These are phyloP conservation scores for Rachicladosporium sp. DNA, from an alignment of 2,329 filamentous ascomycete genomes.

Conservation along the genomic window DNA sequence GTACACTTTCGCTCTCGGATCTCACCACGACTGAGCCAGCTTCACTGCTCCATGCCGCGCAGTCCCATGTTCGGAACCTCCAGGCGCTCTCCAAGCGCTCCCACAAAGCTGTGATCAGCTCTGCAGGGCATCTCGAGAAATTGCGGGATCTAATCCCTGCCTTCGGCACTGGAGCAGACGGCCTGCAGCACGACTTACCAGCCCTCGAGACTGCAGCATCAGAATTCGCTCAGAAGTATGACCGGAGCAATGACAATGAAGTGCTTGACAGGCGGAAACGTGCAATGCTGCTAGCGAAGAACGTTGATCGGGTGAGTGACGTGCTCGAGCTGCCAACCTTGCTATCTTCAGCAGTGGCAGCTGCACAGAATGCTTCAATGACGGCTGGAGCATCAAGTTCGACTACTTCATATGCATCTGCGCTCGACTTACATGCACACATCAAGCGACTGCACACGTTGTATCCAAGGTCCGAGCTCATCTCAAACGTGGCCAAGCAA, in stretches of 20 bases:
- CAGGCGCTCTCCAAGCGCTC: conserved; percentile 84
- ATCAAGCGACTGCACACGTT: conserved; percentile 74
- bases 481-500: conserved; percentile 60
- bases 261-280: conserved; percentile 63
- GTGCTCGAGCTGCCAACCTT: conserved; percentile 81
- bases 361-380: conserved; percentile 34
- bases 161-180: conserved; percentile 52
- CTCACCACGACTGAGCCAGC: conserved; percentile 66
- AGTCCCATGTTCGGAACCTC: conserved; percentile 68
- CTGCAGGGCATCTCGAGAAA: conserved; percentile 63
- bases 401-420: conserved; percentile 62
- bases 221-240: conserved; percentile 71
- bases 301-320: conserved; percentile 80
- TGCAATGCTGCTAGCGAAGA: conserved; percentile 69
- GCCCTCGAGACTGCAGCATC: conserved; percentile 67
- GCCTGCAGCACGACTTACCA: conserved; percentile 62
- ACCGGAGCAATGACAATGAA: conserved; percentile 50
- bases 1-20: conserved; percentile 61
- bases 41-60: conserved; percentile 65
- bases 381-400: conserved; percentile 34
- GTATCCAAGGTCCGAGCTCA: conserved; percentile 66
- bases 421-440: conserved; percentile 84
- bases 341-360: conserved; percentile 63
- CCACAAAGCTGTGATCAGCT: conserved; percentile 71
- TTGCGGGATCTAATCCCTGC: conserved; percentile 60